phyloP scores from a whole-genome alignment of 2,329 filamentous ascomycete genomes.

The Aspergillus pseudoterreus region DNA sequence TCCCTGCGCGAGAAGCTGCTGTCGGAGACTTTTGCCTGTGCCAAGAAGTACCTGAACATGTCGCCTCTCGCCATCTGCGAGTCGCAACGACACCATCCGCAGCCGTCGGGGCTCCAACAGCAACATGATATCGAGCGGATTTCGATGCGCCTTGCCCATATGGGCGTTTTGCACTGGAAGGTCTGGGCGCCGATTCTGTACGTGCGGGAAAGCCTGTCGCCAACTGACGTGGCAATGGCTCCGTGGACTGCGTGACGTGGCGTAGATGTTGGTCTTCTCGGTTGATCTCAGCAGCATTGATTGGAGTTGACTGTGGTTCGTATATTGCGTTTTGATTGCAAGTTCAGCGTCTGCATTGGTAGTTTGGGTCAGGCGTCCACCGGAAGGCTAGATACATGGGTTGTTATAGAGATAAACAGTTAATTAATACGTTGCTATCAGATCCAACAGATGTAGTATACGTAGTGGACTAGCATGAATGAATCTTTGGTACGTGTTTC shows the following conservation, averaged over 20 bases:
- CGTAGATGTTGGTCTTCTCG: background rate
- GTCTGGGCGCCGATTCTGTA: slow-evolving; percentile 81
- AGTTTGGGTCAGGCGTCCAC: slow-evolving; percentile 13
- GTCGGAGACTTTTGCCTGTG: slow-evolving; percentile 26
- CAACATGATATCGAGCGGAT: slow-evolving; percentile 47
- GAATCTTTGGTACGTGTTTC: too few species aligned
- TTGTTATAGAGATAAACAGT: background rate
- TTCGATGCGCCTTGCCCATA: slow-evolving; percentile 73
- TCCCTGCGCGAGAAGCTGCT: slow-evolving; percentile 33
- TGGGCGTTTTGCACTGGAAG: slow-evolving; percentile 83
- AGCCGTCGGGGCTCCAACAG: slow-evolving; percentile 20
- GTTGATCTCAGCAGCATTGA: background rate
- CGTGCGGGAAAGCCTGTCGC: slow-evolving; percentile 25
- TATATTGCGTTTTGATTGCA: slow-evolving; percentile 10
- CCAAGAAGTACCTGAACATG: slow-evolving; percentile 38
- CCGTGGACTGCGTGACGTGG: slow-evolving; percentile 6
- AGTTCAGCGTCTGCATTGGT: slow-evolving; percentile 18
- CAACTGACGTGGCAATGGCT: slow-evolving; percentile 14
- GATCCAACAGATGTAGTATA: too few species aligned
- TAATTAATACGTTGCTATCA: background rate
- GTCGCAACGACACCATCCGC: slow-evolving; percentile 32
- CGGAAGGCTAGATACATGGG: background rate
- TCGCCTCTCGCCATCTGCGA: slow-evolving; percentile 43
- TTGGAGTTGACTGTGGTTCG: slow-evolving; percentile 1
- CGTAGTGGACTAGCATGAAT: too few species aligned